Base-by-base conservation (phyloP, 768 basidiomycete genomes). In the Rickenella mellea region DNA sequence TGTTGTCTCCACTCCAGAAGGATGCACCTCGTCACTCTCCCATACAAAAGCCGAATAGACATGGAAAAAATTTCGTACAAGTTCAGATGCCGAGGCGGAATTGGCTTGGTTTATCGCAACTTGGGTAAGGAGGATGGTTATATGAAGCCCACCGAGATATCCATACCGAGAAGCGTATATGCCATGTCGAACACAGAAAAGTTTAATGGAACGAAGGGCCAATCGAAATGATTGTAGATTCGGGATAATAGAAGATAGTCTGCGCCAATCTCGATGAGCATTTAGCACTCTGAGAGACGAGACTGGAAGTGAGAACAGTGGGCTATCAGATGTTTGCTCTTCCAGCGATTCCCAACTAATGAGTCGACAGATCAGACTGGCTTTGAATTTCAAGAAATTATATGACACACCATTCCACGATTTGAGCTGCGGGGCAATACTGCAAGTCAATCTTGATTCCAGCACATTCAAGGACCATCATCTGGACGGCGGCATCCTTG, bases 61-160 rank as follows among this genome's bases (percentile, higher is more conserved):
- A 2, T 15, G 11, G 40, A 55, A 47, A 39, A 55, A 55, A 20
- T 35, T 32, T 10, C 39, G 40, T 0, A 55, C 47, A 1, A 55
- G 49, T 17, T 52, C 46, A 21, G 33, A 30, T 15, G 52, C 43
- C 9, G 43, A 30, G 3, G 38, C 39, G 3, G 20, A 19, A 10
- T 22, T 29, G 6, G 43, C 39, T 4, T 40, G 39, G 4, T 15
- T 21, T 5, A 48, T 24, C 6, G 44, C 30, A 14, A 53, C 29
- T 12, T 47, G 47, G 15, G 43, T 35, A 12, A 55, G 43, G 7
- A 55, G 43, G 11, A 55, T 35, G 9, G 53, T 46, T 9, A 55
- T 24, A 41, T 55, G 53, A 27, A 55, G 46, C n/a, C 53, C 53
- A 6, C 53, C 53, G 4, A 55, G 47, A 35, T 51, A 55, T 2